Base-by-base conservation (phyloP, 208 protist species). In the Spongospora subterranea region DNA sequence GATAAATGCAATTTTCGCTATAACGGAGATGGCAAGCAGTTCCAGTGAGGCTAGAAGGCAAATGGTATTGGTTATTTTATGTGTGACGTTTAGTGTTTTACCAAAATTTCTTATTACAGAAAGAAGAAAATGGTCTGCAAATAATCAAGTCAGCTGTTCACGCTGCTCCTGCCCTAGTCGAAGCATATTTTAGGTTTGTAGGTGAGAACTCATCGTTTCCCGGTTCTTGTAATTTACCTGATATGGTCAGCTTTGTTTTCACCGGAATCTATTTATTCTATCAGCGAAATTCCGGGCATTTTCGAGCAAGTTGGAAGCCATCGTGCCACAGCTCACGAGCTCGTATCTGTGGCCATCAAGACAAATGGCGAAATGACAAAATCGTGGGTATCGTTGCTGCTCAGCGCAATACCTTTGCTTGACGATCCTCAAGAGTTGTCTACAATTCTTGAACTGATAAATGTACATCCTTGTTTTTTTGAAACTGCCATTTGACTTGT, bases 131-230 rank as follows among this genome's bases (percentile, higher is more conserved):
- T n/a, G 71, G 71, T 20, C 6, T 35, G 6, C 17, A 13, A 43
- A 82, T 82, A 20, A 43, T 43, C 35, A 82, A 35, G 40, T 20
- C 6, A 39, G 71, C 71, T n/a, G 71, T 82, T 35, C 71, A 82
- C 71, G 6, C 17, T 13, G 6, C n/a, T 6, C 35, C 71, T 20
- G 40, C n/a, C 71, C 71, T 82, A 20, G 11, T 82, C 71, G 71
- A 82, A n/a, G 71, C 71, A 35, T 82, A 82, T n/a, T 82, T 82
- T 17, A n/a, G 35, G 6, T 82, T 82, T 82, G 17, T 82, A 6
- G 35, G 71, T 43, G n/a, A n/a, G n/a, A n/a, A 60, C 50, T 6
- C 50, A 29, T 60, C 24, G 50, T 60, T 60, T 60, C 50, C 6
- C 24, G 13, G 50, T 6, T 29, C 24, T 60, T 24, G 50, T 29